A percentile compares a stretch with the other conserved stretches of the same genome.
Conservation (phyloP, 352 stramenopile species). For the Sclerospora graminicola region DNA sequence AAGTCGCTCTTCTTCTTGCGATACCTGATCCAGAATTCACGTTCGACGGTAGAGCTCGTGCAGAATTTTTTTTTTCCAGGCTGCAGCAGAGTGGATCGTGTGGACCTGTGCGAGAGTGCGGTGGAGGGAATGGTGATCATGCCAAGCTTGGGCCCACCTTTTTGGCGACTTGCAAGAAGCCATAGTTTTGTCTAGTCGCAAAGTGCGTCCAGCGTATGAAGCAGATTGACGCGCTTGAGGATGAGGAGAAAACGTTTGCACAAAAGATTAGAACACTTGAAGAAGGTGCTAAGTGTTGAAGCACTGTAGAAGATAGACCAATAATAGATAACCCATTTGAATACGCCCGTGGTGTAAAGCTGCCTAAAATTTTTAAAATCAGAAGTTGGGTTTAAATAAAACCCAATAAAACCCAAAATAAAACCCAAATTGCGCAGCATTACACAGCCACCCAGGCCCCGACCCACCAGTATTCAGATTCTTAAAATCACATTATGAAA, state of each 20-base stretch:
- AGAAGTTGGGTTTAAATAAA: too few species aligned
- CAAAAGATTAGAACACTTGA: constrained; percentile 49
- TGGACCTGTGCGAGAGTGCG: too few species aligned
- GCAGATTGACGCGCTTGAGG: too few species aligned
- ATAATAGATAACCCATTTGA: not conserved
- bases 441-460: too few species aligned
- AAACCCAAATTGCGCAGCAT: too few species aligned
- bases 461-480: too few species aligned
- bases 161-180: constrained; percentile 38
- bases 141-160: constrained; percentile 49
- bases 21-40: constrained; percentile 39
- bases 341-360: too few species aligned
- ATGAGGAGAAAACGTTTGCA: constrained; percentile 61
- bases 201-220: constrained; percentile 40
- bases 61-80: constrained; percentile 36
- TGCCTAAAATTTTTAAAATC: too few species aligned
- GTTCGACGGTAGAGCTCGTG: constrained; percentile 37
- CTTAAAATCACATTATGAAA: too few species aligned
- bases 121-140: constrained; percentile 68
- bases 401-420: too few species aligned
- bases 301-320: not conserved
- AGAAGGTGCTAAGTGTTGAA: constrained; percentile 27
- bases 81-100: constrained; percentile 39
- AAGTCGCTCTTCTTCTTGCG: constrained; percentile 54
- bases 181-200: constrained; percentile 30